Percentiles rank a stretch among this genome's conserved stretches.
These are phyloP conservation scores for Epichloe scottii DNA, from an alignment of 2,329 filamentous ascomycete species.

Conservation along the genomic window DNA sequence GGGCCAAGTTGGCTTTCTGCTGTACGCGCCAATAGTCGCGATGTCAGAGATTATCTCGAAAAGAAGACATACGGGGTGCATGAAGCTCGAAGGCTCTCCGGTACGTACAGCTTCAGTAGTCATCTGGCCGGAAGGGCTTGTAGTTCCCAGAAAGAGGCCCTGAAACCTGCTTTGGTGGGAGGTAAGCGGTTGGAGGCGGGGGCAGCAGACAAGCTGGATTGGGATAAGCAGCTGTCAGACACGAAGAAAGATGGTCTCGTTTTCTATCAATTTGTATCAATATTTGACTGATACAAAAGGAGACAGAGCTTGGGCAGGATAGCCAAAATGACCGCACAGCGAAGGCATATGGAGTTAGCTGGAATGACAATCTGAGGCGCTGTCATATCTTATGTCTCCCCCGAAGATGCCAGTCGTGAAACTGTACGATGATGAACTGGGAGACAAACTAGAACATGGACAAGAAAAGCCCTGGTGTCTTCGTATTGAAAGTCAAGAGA, in stretches of 20 bases:
- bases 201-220: background rate
- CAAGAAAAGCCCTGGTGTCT: background rate
- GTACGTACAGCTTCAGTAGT: conserved; percentile 13
- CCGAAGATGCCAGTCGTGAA: background rate
- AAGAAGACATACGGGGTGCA: background rate
- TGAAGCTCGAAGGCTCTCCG: background rate
- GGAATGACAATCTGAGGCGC: background rate
- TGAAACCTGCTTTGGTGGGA: background rate
- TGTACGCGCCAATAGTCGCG: conserved; percentile 7
- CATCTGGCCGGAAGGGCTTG: conserved; percentile 8
- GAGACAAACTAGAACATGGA: background rate
- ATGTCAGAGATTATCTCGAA: background rate
- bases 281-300: background rate
- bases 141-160: background rate
- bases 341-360: background rate
- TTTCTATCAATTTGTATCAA: background rate
- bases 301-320: background rate
- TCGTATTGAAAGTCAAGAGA: background rate
- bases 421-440: background rate
- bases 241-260: background rate
- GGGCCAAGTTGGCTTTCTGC: conserved; percentile 31
- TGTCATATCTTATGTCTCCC: background rate
- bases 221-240: background rate
- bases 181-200: conserved; percentile 2
- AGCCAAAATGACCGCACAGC: background rate